Evolutionary conservation across 2,329 filamentous ascomycete genomes (phyloP), one percentile per base, ranked within the genome.

Genomic region (Botrytis paeoniae): DNA sequence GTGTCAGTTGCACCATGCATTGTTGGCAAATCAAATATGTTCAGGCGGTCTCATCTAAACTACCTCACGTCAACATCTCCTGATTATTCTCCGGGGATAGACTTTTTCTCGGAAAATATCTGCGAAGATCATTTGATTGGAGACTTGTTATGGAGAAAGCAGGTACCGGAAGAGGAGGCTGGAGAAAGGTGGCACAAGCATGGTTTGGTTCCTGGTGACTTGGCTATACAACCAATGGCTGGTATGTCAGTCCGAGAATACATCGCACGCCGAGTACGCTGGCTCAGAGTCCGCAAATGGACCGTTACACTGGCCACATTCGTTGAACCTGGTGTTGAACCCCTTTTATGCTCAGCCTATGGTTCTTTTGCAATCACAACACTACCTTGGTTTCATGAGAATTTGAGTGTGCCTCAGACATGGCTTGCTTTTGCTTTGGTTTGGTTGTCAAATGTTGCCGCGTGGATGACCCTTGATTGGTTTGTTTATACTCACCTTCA

Each of bases 11-110:
- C 96, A 0, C 96, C 97, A 14, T 99, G 96, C 82, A 92, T 97
- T 73, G 92, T 98, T 35, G 96, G 96, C 69, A 99, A 99, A 84
- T 97, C 94, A 79, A 98, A 97, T 84, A 98, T 99, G 95, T 99
- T 98, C 83, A 92, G 96, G 74, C 93, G 92, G 75, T 93, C 93
- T 0, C 95, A 99, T 79, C 89, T 99, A 51, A 89, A 98, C 82
- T 87, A 88, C 76, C 88, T 96, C 14, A 91, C 90, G 45, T 85
- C 77, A 75, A 79, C 43, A 79, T 81, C 75, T 77, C 84, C 78
- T 77, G 82, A 72, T 73, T 84, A 78, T 81, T 86, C 77, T 81
- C 89, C 83, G 0, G 97, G 96, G 0, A 91, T 99, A 76, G 94
- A 98, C 82, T 95, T 91, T 83, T 99, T 99, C 83, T 97, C 94